Evolutionary conservation across 352 stramenopile genomes (phyloP), one percentile per base, ranked within the genome.

Genomic region (Phytophthora pinifolia): DNA sequence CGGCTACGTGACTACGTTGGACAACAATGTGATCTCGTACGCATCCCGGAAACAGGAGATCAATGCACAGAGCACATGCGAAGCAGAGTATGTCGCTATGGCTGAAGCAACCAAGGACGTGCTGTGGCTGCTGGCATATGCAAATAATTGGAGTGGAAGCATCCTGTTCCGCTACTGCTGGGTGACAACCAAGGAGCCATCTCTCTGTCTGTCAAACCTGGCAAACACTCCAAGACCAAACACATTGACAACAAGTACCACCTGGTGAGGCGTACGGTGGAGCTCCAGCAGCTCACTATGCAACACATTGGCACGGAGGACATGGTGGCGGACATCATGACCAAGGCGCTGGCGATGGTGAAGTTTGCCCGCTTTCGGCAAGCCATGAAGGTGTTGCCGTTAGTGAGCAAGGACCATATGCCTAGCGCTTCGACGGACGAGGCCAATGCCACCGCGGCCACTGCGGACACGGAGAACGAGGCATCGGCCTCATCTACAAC

Each of bases 161-260:
- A 48, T 35, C 22, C 22, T 17, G 41, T 49, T 27, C 42, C 43
- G 9, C 9, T 51, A 9, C n/a, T 59, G 31, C 41, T 51, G 14
- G 51, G 34, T n/a, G 52, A 60, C 43, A 60, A 54, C 14, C 17
- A 42, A 17, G 50, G 30, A 6, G 31, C 15, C 9, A 60, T 54
- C 9, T 12, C 25, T 9, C 15, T 54, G 52, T 37, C 33, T 29
- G 15, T 17, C 0, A 46, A 37, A 20, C 34, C 43, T 14, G 52
- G 52, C 10, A 60, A 54, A 34, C 33, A 60, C 18, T 54, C 33
- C 6, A 58, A 58, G n/a, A 34, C 18, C 15, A 41, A 73, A 31
- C 56, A 73, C 31, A 64, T 73, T 17, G 63, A 76, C 8, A 68
- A 59, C 34, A 59, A 63, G 18, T 69, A 57, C 17, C 57, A 76